Base-by-base conservation (phyloP, 495 filamentous ascomycete species). In the Daldinia concentrica region DNA sequence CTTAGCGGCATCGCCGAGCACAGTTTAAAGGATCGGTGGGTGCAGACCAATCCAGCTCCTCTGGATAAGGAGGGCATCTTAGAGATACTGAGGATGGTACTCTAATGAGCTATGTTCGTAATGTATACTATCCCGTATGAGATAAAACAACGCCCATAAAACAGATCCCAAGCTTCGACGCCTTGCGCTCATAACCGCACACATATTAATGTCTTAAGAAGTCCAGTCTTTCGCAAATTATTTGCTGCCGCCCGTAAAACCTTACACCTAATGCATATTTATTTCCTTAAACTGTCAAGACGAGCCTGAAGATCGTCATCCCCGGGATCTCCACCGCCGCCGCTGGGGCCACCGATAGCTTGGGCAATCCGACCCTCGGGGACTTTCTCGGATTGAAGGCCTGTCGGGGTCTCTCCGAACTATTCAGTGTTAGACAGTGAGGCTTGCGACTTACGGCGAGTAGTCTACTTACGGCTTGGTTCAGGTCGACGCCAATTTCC, bases 401-500 rank as follows among this genome's bases (percentile, higher is more conserved):
- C 91, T 8, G 88, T 86, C 4, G 92, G 92, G 6, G 92, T 93
- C 76, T 95, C 92, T 41, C 91, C 92, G 71, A 95, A 84, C 92
- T 93, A 68, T 74, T 68, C 22, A 58, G 39, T 30, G 55, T 74
- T 72, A 73, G 51, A 58, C 12, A 50, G n/a, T 9, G 37, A 50
- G 19, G 17, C 55, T 64, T 45, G 41, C 26, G 17, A 51, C 34
- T 9, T 26, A 36, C 12, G 32, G 15, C 17, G 36, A 19, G 50
- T 41, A 11, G 32, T 62, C 3, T 22, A 87, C 92, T 79, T 85
- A 98, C 95, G 72, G 91, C 83, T 82, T 94, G 90, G 71, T 88
- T 91, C 56, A 99, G 84, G 75, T 99, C 94, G 22, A 99, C 91
- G 37, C 95, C 95, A 76, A 99, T 97, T 80, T 97, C 95, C 81